Conservation (phyloP, 2,329 filamentous ascomycete species). For the Metarhizium rileyi region DNA sequence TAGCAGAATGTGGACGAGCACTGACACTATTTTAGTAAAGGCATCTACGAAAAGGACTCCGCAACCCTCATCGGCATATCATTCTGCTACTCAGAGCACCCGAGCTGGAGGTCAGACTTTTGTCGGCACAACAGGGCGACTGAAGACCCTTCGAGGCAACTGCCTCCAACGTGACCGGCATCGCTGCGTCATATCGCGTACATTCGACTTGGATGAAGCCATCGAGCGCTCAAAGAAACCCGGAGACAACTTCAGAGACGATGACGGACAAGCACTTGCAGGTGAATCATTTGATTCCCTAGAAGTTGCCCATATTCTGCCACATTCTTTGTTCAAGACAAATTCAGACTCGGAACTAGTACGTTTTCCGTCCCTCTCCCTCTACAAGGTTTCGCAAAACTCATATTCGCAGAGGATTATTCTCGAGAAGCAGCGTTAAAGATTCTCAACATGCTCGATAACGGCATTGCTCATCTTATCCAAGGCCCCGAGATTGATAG, state of each 20-base stretch:
- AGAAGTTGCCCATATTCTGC: constrained; percentile 12
- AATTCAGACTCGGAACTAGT: constrained; percentile 4
- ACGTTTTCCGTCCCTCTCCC: neutral
- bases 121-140: constrained; percentile 4
- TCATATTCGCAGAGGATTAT: constrained; percentile 6
- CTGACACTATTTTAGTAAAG: neutral
- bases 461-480: constrained; percentile 23
- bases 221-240: neutral
- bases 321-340: constrained; percentile 7
- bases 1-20: neutral
- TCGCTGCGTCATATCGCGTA: constrained; percentile 8
- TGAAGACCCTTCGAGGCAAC: constrained; percentile 4
- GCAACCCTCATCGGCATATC: constrained; percentile 1
- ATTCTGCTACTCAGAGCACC: neutral
- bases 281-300: neutral
- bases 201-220: constrained; percentile 4
- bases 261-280: constrained; percentile 4
- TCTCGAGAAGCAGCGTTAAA: constrained; percentile 24
- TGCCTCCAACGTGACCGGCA: constrained; percentile 8
- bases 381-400: neutral
- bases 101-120: neutral
- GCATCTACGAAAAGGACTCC: constrained; percentile 1
- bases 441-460: constrained; percentile 33
- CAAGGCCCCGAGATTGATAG: constrained; percentile 29
- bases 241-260: neutral